Base-by-base conservation (phyloP, 208 protist genomes). In the Herpetomonas tarakana region DNA sequence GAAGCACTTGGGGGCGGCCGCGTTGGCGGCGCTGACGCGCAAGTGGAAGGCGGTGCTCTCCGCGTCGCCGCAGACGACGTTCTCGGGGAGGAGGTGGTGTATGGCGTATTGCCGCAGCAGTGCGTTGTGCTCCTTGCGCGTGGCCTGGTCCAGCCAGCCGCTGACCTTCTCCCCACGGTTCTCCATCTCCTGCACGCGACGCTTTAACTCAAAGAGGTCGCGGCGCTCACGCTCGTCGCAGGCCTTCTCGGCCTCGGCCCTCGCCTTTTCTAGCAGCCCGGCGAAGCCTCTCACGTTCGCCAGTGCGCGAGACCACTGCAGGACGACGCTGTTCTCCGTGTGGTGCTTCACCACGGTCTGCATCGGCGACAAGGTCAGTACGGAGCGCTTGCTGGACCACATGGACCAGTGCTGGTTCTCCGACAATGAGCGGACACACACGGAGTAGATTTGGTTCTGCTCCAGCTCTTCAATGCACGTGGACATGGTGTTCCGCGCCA, bases 181-280 rank as follows among this genome's bases (percentile, higher is more conserved):
- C 60, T 91, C 86, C 67, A 88, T 73, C 51, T 89, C 83, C 62
- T 96, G 90, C 31, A 88, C 38, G 25, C 68, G 77, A 27, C 83
- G 74, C 70, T 97, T 93, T 24, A 95, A 59, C 57, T 91, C 86
- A 49, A 86, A 88, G 2, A 93, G 64, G 50, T 96, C 90, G 21
- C 81, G 74, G 21, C 85, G 76, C 59, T 93, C 86, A 41, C 78
- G 71, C 60, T 92, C 80, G 31, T 93, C 83, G 56, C 80, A 90
- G 51, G 72, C 63, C 39, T 80, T 86, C 63, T 91, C 69, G 29
- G 74, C 77, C 52, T 91, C 75, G 0, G 51, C 69, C 45, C 78
- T 73, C 26, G 68, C 66, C 0, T 52, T 41, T 16, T 69, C 62
- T 12, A 97, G 77, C 27, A 92, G 52, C 4, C 63, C 68, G 9